phyloP scores from a whole-genome alignment of 768 basidiomycete species.

The Tulasnella sp. region DNA sequence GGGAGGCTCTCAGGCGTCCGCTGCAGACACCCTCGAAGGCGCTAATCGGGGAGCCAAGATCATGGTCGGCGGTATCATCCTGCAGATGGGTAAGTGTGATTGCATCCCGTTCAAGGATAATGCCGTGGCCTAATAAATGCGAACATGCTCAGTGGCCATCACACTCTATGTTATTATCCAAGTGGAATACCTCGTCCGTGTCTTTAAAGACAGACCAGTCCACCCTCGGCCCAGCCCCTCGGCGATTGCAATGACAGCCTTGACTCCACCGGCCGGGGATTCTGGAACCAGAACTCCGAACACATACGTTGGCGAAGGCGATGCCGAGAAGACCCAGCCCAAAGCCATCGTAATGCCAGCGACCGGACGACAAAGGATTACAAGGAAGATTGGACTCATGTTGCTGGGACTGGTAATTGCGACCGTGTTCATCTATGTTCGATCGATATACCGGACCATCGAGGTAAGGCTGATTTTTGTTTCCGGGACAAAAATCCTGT shows the following conservation, averaged over 20 bases:
- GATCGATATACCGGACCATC: conserved; percentile 28
- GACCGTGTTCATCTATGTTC: conserved; percentile 42
- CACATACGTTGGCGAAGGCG: neutral
- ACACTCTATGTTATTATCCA: conserved; percentile 14
- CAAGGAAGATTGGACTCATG: conserved; percentile 23
- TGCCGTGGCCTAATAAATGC: neutral
- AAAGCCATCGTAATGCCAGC: neutral
- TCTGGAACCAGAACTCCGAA: neutral
- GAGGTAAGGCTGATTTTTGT: neutral
- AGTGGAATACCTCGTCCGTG: conserved; percentile 13
- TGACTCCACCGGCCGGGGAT: neutral
- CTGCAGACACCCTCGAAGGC: neutral
- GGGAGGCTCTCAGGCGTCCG: conserved; percentile 14
- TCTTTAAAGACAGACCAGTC: conserved; percentile 10
- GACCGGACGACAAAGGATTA: neutral
- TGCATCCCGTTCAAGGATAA: neutral
- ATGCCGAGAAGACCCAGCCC: neutral
- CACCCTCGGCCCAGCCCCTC: neutral
- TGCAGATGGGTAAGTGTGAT: conserved; percentile 19
- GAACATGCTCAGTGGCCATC: conserved; percentile 5
- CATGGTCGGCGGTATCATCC: conserved; percentile 18
- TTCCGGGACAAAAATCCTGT: neutral
- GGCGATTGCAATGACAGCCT: neutral
- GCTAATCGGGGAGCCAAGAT: conserved; percentile 7
- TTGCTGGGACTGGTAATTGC: conserved; percentile 26